phyloP scores from a whole-genome alignment of 805 yeast species.

The Diddensiella santjacobensis region DNA sequence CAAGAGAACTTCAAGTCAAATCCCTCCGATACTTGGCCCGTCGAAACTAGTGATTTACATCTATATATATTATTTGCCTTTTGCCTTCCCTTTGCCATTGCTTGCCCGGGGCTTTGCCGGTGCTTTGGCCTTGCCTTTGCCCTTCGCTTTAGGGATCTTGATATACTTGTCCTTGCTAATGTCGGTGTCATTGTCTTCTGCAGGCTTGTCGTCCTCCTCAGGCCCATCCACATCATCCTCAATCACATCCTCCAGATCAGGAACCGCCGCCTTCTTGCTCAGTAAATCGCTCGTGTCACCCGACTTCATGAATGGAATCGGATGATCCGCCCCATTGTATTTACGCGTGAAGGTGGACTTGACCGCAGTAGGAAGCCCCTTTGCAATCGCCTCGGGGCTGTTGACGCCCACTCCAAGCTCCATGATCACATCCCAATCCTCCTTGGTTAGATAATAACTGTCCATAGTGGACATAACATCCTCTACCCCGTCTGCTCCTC shows the following conservation, averaged over 20 bases:
- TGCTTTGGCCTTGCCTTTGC: conserved; percentile 21
- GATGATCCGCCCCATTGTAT: conserved; percentile 75
- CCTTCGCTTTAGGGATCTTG: conserved; percentile 45
- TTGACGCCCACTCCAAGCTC: conserved; percentile 73
- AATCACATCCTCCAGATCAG: conserved; percentile 70
- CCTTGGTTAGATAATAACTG: conserved; percentile 76
- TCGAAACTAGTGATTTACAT: background rate
- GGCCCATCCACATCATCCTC: conserved; percentile 34
- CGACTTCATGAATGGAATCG: conserved; percentile 70
- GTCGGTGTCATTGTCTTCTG: conserved; percentile 45
- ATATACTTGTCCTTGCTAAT: conserved; percentile 60
- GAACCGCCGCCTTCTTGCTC: conserved; percentile 33
- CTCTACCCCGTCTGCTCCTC: conserved; percentile 61
- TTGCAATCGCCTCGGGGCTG: conserved; percentile 43
- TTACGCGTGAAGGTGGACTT: conserved; percentile 84
- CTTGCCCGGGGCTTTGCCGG: conserved; percentile 2
- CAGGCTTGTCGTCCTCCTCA: conserved; percentile 39
- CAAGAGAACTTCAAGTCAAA: conserved; percentile 51
- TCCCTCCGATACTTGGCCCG: conserved; percentile 16
- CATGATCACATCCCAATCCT: conserved; percentile 86
- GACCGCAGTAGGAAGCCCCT: conserved; percentile 68
- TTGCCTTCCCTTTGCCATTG: conserved; percentile 21
- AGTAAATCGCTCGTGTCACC: conserved; percentile 36
- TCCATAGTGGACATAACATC: conserved; percentile 74
- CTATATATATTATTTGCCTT: background rate